These are phyloP conservation scores for Micromonas pusilla DNA, from an alignment of 139 green algal genomes.

Conservation along the genomic window DNA sequence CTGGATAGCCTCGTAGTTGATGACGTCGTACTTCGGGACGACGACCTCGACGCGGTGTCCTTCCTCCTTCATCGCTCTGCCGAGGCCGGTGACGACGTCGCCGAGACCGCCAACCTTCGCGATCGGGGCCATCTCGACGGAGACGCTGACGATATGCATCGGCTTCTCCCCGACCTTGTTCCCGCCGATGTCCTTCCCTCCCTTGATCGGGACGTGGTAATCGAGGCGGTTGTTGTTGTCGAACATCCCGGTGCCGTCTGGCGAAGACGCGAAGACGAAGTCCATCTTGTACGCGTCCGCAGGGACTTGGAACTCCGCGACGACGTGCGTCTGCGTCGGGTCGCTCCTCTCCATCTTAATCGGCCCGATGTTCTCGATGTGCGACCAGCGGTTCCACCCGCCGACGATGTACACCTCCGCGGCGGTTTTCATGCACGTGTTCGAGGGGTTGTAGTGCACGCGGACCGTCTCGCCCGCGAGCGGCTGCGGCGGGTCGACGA, in stretches of 20 bases:
- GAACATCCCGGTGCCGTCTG: conserved; percentile 34
- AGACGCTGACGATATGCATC: conserved; percentile 33
- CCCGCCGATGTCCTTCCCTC: background rate
- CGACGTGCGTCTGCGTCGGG: conserved; percentile 20
- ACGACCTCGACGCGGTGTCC: conserved; percentile 50
- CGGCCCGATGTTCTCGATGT: conserved; percentile 3
- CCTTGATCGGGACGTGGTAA: conserved; percentile 43
- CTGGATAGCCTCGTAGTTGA: conserved; percentile 41
- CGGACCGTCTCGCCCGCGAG: conserved; percentile 27
- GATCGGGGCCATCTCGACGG: conserved; percentile 40
- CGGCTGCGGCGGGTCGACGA: conserved; percentile 17
- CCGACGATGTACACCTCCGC: conserved; percentile 28
- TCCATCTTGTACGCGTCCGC: conserved; percentile 76
- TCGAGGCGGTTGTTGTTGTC: conserved; percentile 33
- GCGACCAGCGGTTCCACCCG: conserved; percentile 30
- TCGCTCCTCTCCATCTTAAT: background rate
- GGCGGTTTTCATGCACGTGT: conserved; percentile 18
- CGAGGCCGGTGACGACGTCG: conserved; percentile 48
- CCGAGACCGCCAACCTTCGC: conserved; percentile 47
- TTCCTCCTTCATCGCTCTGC: conserved; percentile 38
- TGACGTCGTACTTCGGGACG: conserved; percentile 52
- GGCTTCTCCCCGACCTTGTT: conserved; percentile 22
- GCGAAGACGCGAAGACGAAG: conserved; percentile 76
- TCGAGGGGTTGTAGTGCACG: conserved; percentile 33
- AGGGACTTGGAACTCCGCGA: conserved; percentile 48